These are phyloP conservation scores for Santalum album DNA, from an alignment of 164 flowering plant genomes.

Conservation along the genomic window DNA sequence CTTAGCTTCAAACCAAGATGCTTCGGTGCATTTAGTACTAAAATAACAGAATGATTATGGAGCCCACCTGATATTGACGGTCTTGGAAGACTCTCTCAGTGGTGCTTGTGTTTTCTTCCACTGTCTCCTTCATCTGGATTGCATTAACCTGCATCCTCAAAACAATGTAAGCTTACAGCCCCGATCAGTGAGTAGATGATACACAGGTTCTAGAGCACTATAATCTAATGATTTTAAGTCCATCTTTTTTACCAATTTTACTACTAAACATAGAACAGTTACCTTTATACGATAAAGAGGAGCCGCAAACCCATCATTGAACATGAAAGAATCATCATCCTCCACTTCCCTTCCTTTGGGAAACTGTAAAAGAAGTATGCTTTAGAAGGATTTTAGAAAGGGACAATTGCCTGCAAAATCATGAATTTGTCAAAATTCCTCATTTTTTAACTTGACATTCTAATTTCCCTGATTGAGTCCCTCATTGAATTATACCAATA, in stretches of 20 bases:
- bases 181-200: too few species aligned
- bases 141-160: slow-evolving; percentile 74
- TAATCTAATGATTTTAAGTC: neutral
- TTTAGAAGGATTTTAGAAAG: neutral
- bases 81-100: slow-evolving; percentile 97
- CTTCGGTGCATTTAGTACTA: neutral
- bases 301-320: slow-evolving; percentile 77
- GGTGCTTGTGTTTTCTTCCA: slow-evolving; percentile 93
- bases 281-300: slow-evolving; percentile 90
- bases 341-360: slow-evolving; percentile 89
- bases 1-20: neutral
- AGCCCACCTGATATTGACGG: slow-evolving; percentile 89
- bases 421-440: neutral
- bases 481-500: too few species aligned
- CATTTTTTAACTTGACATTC: too few species aligned
- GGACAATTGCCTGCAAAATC: neutral
- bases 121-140: slow-evolving; percentile 98
- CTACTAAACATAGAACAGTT: neutral
- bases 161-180: neutral
- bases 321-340: slow-evolving; percentile 63
- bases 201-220: too few species aligned
- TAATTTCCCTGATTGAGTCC: too few species aligned
- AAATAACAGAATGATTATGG: neutral
- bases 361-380: slow-evolving; percentile 25
- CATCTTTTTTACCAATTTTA: neutral